These are phyloP conservation scores for Collybiopsis confluens DNA, from an alignment of 768 basidiomycete species.

Conservation along the genomic window DNA sequence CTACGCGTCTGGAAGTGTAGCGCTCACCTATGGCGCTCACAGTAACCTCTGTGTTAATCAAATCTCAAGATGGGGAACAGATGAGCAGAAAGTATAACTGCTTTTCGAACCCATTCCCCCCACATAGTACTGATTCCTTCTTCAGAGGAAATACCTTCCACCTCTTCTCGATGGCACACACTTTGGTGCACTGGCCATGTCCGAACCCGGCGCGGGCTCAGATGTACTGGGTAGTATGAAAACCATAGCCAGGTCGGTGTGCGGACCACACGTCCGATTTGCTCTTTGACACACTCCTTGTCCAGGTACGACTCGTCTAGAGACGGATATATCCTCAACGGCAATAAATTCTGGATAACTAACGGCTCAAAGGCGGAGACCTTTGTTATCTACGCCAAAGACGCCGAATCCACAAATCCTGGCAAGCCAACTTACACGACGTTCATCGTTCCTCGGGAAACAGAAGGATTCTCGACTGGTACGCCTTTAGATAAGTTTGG, in stretches of 20 bases:
- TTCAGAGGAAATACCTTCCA: conserved; percentile 63
- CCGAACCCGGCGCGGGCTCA: conserved; percentile 86
- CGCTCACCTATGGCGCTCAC: conserved; percentile 88
- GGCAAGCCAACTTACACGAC: conserved; percentile 77
- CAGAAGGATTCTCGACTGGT: conserved; percentile 82
- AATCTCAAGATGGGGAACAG: conserved; percentile 81
- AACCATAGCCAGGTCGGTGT: conserved; percentile 72
- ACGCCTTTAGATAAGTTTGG: conserved; percentile 95
- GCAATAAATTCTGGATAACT: conserved; percentile 97
- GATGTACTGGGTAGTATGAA: conserved; percentile 91
- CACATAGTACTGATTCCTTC: not conserved
- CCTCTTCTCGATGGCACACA: conserved; percentile 76
- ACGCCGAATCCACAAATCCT: conserved; percentile 67
- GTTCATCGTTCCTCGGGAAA: conserved; percentile 83
- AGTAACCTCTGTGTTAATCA: conserved; percentile 88
- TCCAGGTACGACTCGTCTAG: not conserved
- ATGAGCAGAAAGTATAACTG: conserved; percentile 58
- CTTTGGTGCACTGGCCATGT: conserved; percentile 92
- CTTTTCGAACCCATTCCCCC: not conserved
- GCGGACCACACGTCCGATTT: conserved; percentile 11
- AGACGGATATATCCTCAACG: conserved; percentile 78
- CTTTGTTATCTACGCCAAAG: conserved; percentile 90
- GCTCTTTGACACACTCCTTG: no score
- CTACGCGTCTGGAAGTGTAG: conserved; percentile 86
- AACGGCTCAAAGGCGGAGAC: conserved; percentile 92